Percentiles rank a stretch among this genome's conserved stretches.
These are phyloP conservation scores for Oxytropis ochrocephala DNA, from an alignment of 306 rosid species.

Conservation along the genomic window DNA sequence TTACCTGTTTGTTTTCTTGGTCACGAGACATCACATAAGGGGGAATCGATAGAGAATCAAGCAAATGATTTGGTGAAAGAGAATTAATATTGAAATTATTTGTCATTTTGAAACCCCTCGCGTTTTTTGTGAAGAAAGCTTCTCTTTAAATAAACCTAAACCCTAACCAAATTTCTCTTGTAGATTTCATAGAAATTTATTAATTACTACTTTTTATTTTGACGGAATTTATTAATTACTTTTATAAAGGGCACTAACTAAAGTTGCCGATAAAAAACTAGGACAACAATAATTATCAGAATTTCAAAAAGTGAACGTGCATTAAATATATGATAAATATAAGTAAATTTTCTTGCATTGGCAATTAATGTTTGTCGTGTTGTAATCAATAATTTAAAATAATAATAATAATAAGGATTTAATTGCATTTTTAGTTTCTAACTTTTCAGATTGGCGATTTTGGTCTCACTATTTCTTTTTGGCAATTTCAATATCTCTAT, in stretches of 20 bases:
- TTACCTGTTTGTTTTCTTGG: not conserved
- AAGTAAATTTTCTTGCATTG: not conserved
- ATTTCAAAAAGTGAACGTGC: not conserved
- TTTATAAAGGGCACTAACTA: not conserved
- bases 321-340: too few species aligned
- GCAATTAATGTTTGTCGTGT: not conserved
- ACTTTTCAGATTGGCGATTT: too few species aligned
- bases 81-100: constrained; percentile 1
- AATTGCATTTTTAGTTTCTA: too few species aligned
- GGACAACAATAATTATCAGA: too few species aligned
- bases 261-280: not conserved
- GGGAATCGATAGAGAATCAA: not conserved
- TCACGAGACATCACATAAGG: not conserved
- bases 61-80: not conserved
- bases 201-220: too few species aligned
- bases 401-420: too few species aligned
- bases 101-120: not conserved
- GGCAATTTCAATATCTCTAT: too few species aligned
- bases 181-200: not conserved
- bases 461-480: too few species aligned
- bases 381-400: too few species aligned
- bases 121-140: not conserved
- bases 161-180: not conserved
- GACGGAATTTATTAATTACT: too few species aligned
- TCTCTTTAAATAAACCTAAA: not conserved